Conservation (phyloP, 31 red algal genomes). For the Porphyra umbilicalis region DNA sequence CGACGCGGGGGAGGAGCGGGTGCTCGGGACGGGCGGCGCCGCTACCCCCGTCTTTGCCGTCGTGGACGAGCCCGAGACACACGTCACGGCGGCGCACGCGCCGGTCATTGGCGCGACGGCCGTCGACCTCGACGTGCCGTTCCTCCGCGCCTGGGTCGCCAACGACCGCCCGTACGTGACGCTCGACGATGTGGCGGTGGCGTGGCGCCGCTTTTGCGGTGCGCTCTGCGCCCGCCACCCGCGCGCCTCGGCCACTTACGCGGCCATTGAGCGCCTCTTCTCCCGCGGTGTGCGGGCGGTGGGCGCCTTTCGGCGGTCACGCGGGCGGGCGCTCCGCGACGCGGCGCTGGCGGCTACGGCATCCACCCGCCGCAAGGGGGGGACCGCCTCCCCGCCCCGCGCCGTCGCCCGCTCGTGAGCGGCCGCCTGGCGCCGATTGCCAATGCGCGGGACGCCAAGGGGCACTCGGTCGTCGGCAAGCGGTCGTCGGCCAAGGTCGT, state of each 20-base stretch:
- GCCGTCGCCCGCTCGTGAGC: background rate
- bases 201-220: background rate
- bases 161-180: background rate
- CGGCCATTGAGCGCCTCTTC: background rate
- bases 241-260: background rate
- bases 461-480: slow-evolving; percentile 57
- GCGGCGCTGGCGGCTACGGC: background rate
- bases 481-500: slow-evolving; percentile 27
- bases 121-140: background rate
- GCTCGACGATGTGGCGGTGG: background rate
- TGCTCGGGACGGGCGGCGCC: background rate
- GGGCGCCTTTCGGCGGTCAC: background rate
- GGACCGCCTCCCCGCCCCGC: background rate
- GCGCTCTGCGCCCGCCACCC: background rate
- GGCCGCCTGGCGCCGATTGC: background rate
- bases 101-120: too few relatives aligned
- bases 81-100: too few relatives aligned
- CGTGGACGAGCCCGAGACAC: background rate
- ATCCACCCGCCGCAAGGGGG: background rate
- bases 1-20: background rate
- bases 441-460: slow-evolving; percentile 64
- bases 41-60: background rate
- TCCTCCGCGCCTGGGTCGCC: background rate
- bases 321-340: background rate
- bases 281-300: background rate